Evolutionary conservation across 352 stramenopile genomes (phyloP).

Genomic region (Phytophthora ramorum): DNA sequence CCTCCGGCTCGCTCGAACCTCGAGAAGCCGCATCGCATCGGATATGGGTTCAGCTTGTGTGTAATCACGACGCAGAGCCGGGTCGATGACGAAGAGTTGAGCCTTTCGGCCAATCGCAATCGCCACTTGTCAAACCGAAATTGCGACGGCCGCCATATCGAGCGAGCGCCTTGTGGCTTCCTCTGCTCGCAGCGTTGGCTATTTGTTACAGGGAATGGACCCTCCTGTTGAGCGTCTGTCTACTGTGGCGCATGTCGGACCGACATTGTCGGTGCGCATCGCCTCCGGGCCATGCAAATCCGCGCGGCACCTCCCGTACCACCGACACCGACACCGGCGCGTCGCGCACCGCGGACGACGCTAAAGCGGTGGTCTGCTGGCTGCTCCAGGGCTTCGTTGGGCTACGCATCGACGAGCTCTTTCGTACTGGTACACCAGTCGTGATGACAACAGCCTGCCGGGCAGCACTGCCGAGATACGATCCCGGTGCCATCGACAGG

Average conservation of each 20-base stretch:
- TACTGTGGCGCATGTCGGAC: not conserved
- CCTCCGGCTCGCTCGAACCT: too few relatives aligned
- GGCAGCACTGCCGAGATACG: too few relatives aligned
- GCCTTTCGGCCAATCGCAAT: not conserved
- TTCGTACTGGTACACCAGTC: not conserved
- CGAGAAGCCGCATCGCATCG: not conserved
- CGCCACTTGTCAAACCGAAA: slow-evolving; percentile 3
- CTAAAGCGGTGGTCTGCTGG: not conserved
- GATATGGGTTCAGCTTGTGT: slow-evolving; percentile 24
- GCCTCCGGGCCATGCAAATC: slow-evolving; percentile 18
- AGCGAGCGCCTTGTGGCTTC: not conserved
- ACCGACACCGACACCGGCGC: slow-evolving; percentile 15
- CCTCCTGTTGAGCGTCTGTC: not conserved
- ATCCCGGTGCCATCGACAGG: too few relatives aligned
- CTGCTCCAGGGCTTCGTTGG: too few relatives aligned
- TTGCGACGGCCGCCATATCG: too few relatives aligned
- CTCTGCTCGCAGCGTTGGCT: not conserved
- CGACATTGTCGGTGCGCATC: slow-evolving; percentile 1
- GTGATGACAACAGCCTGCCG: too few relatives aligned
- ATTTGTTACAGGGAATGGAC: not conserved
- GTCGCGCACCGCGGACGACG: slow-evolving; percentile 2
- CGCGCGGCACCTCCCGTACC: slow-evolving; percentile 16
- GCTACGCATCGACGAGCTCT: not conserved
- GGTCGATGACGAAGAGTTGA: slow-evolving; percentile 9
- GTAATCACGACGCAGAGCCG: slow-evolving; percentile 16